These are phyloP conservation scores for Pythium coloratum DNA, from an alignment of 352 stramenopile genomes.

Conservation along the genomic window DNA sequence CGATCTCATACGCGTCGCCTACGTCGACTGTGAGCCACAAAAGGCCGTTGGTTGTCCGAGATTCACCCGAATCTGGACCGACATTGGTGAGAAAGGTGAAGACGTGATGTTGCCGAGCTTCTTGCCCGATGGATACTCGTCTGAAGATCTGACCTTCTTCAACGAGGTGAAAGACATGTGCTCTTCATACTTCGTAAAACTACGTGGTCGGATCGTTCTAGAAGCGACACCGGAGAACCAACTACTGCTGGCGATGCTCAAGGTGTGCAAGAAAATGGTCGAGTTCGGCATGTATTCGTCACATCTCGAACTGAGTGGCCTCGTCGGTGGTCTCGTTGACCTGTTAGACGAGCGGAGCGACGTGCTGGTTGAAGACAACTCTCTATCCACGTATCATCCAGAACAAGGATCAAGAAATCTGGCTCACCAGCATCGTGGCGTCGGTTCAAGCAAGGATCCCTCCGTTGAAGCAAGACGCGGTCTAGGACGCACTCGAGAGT, in stretches of 20 bases:
- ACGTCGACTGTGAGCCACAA: conserved; percentile 72
- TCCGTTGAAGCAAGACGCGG: neutral
- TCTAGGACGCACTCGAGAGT: neutral
- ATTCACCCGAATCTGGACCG: conserved; percentile 71
- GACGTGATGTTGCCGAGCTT: conserved; percentile 33
- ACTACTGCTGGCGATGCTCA: conserved; percentile 53
- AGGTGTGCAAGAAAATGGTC: conserved; percentile 55
- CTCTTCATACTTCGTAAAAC: conserved; percentile 40
- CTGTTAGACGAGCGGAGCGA: conserved; percentile 56
- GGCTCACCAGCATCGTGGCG: neutral
- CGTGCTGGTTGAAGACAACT: conserved; percentile 1
- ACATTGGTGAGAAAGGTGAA: conserved; percentile 35
- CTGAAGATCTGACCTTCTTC: conserved; percentile 52
- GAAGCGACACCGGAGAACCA: conserved; percentile 66
- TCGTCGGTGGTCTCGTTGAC: conserved; percentile 33
- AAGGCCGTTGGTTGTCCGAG: conserved; percentile 57
- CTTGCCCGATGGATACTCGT: conserved; percentile 35
- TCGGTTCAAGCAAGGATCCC: neutral
- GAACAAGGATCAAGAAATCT: neutral
- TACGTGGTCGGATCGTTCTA: conserved; percentile 46
- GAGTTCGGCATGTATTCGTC: conserved; percentile 68
- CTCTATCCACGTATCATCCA: neutral
- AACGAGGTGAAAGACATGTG: conserved; percentile 46
- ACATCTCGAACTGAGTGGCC: conserved; percentile 37
- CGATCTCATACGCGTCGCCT: conserved; percentile 62